Conservation (phyloP, 2,329 filamentous ascomycete genomes). For the Akanthomyces dipterigenus region DNA sequence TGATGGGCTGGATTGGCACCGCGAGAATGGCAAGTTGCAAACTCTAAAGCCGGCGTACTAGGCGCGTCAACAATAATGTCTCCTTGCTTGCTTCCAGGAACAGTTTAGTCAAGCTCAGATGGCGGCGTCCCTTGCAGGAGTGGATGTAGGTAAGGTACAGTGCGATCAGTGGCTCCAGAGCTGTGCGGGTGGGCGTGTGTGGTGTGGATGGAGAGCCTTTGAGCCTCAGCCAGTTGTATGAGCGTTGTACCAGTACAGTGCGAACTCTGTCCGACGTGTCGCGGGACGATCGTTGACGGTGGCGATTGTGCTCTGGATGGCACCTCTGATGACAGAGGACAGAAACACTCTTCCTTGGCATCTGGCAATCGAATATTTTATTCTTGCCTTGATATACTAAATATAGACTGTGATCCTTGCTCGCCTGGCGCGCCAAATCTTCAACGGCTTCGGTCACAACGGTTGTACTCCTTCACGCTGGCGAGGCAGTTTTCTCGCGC, state of each 20-base stretch:
- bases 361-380: not conserved
- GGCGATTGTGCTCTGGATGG: not conserved
- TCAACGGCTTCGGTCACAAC: not conserved
- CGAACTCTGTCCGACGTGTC: not conserved
- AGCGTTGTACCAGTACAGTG: not conserved
- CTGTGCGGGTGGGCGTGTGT: not conserved
- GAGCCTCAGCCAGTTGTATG: not conserved
- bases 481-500: not conserved
- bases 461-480: not conserved
- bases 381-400: not conserved
- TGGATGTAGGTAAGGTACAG: conserved; percentile 9
- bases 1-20: not conserved
- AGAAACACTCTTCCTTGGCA: not conserved
- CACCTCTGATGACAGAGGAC: not conserved
- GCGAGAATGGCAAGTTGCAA: not conserved
- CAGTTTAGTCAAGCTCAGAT: not conserved
- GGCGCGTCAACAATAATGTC: not conserved
- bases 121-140: conserved; percentile 3
- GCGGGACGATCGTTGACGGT: not conserved
- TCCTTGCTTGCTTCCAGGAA: not conserved
- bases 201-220: not conserved
- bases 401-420: conserved; percentile 5
- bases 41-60: not conserved
- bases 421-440: not conserved
- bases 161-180: conserved; percentile 1